phyloP scores from a whole-genome alignment of 1,284 basidiomycete genomes.

The Ganoderma leucocontextum region DNA sequence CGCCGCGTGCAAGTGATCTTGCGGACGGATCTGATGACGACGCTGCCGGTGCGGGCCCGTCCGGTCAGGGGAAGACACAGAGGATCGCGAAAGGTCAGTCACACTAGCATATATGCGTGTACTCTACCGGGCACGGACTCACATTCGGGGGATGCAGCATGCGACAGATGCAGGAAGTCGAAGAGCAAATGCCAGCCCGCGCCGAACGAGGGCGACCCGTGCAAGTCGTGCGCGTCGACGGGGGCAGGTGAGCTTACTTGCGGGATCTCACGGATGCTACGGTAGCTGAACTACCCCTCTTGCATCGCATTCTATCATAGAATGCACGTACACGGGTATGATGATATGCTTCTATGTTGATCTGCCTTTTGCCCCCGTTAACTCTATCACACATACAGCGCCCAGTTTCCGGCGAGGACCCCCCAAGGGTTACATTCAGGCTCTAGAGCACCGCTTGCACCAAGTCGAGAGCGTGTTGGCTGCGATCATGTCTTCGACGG shows the following conservation, averaged over 20 bases:
- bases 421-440: constrained; percentile 90
- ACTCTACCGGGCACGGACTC: constrained; percentile 12
- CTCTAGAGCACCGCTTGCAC: constrained; percentile 88
- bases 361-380: background rate
- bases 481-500: constrained; percentile 72
- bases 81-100: constrained; percentile 69
- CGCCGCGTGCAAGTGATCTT: background rate
- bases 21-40: constrained; percentile 18
- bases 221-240: constrained; percentile 73
- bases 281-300: background rate
- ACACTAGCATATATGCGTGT: constrained; percentile 12
- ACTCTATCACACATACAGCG: constrained; percentile 48
- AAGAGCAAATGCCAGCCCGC: constrained; percentile 86
- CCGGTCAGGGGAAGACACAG: constrained; percentile 20
- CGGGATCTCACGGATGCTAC: background rate
- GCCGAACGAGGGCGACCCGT: constrained; percentile 54
- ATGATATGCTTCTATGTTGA: background rate
- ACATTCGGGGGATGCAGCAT: constrained; percentile 54
- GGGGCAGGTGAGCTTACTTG: constrained; percentile 56
- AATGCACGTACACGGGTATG: constrained; percentile 80
- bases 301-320: constrained; percentile 48
- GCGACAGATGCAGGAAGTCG: constrained; percentile 85
- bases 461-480: constrained; percentile 88
- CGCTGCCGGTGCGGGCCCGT: constrained; percentile 8
- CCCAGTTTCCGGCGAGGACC: constrained; percentile 85